Base-by-base conservation (phyloP, 2,329 filamentous ascomycete genomes). In the Zymoseptoria crescenta region DNA sequence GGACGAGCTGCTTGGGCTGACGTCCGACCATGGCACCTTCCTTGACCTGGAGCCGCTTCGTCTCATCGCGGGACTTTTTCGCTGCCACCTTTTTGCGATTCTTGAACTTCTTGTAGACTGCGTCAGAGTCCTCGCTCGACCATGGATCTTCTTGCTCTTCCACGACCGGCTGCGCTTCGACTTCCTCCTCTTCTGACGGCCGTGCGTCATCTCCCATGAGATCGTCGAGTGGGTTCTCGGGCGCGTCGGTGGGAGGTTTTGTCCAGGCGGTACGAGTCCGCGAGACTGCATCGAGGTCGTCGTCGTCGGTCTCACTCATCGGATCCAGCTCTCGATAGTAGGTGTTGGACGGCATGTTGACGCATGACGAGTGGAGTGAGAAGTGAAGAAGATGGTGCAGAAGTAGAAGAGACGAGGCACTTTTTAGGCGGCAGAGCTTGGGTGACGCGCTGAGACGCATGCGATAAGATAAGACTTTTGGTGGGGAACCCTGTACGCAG, bases 101-200 rank as follows among this genome's bases (percentile, higher is more conserved):
- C 68, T 86, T 87, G 70, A 85, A 86, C n/a, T 80, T 79, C 49
- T 82, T 75, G 63, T 89, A 89, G 7, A 80, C 79, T 21, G 79
- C 78, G 27, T 83, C 81, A 1, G 67, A 66, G 56, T 77, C 74
- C 48, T 83, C 83, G 41, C 20, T 51, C 19, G 24, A 51, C 24
- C 49, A 51, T 51, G 20, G 49, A 51, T 21, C 24, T 51, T 51
- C 24, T 24, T 20, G 49, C 49, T 51, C 24, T 19, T 51, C 49
- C n/a, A n/a, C 19, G 4, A 41, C 35, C 35, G 10, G 35, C 35
- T 1, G 35, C 35, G 10, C 35, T 41, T 16, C 35, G 16, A 16
- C 9, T 41, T 41, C 35, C 6, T 41, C 35, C 10, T 41, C 35
- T 10, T 10, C 35, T 41, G 35, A 41, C 10, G 10, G 9, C 35